phyloP scores from a whole-genome alignment of 2,329 filamentous ascomycete genomes.

The Parafenestella ontariensis region DNA sequence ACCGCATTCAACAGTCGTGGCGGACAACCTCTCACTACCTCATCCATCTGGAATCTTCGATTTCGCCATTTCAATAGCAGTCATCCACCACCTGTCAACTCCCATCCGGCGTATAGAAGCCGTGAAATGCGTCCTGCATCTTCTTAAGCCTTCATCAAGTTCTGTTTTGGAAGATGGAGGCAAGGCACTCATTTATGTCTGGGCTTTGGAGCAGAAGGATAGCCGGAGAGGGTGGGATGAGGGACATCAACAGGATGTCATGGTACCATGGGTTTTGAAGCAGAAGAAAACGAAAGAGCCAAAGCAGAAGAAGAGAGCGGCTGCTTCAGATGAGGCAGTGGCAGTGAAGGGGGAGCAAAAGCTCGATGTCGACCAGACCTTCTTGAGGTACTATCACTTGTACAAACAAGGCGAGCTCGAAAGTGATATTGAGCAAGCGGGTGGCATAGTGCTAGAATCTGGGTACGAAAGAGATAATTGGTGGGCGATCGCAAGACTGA shows the following conservation, averaged over 20 bases:
- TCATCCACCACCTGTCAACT: conserved; percentile 92
- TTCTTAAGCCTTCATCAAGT: conserved; percentile 55
- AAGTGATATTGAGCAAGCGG: conserved; percentile 74
- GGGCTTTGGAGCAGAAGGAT: conserved; percentile 89
- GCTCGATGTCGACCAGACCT: conserved; percentile 62
- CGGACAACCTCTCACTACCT: conserved; percentile 83
- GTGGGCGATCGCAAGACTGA: conserved; percentile 75
- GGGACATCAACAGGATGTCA: conserved; percentile 83
- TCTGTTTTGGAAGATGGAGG: conserved; percentile 52
- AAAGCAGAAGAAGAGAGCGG: conserved; percentile 20
- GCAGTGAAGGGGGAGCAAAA: conserved; percentile 12
- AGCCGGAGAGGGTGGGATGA: conserved; percentile 91
- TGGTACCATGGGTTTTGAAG: conserved; percentile 91
- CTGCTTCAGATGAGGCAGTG: conserved; percentile 11
- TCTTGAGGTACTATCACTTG: conserved; percentile 92
- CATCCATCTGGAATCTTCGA: conserved; percentile 74
- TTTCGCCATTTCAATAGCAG: conserved; percentile 93
- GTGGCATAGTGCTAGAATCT: conserved; percentile 75
- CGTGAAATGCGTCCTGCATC: conserved; percentile 72
- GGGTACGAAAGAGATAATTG: conserved; percentile 99
- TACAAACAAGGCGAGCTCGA: conserved; percentile 89
- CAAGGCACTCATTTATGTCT: conserved; percentile 84
- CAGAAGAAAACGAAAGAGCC: conserved; percentile 45
- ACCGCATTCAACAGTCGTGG: conserved; percentile 74
- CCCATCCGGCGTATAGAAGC: conserved; percentile 73